These are phyloP conservation scores for Diplocarpon mali DNA, from an alignment of 2,329 filamentous ascomycete species.

Conservation along the genomic window DNA sequence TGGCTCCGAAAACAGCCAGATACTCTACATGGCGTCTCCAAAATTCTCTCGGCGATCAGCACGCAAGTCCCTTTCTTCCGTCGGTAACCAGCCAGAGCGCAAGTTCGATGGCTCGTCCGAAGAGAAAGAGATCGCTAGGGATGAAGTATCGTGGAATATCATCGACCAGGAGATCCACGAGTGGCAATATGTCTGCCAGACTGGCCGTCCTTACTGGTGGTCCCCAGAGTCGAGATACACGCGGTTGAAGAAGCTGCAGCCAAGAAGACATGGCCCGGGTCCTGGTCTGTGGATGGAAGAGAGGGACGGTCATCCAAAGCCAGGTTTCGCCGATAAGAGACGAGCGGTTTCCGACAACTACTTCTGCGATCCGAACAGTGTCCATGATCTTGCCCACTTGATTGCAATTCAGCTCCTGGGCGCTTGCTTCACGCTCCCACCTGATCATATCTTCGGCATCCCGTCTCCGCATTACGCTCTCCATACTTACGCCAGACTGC, in stretches of 20 bases:
- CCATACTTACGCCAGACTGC: conserved; percentile 5
- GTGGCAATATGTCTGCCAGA: conserved; percentile 25
- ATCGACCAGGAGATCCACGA: conserved; percentile 25
- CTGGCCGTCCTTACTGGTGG: conserved; percentile 26
- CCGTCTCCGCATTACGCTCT: conserved; percentile 9
- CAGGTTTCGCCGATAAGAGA: conserved; percentile 7
- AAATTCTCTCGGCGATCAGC: conserved; percentile 4
- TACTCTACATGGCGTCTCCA: conserved; percentile 15
- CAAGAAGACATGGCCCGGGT: conserved; percentile 2
- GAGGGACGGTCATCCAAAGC: conserved; percentile 6
- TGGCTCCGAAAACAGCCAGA: conserved; percentile 18
- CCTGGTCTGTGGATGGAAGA: conserved; percentile 12
- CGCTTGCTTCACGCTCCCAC: conserved; percentile 25
- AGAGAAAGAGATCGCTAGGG: conserved; percentile 1
- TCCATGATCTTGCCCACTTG: conserved; percentile 23
- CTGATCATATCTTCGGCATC: conserved; percentile 12
- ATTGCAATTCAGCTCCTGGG: conserved; percentile 25
- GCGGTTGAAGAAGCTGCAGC: conserved; percentile 10
- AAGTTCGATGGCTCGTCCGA: conserved; percentile 11
- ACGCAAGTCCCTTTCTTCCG: conserved; percentile 19
- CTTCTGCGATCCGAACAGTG: conserved; percentile 10
- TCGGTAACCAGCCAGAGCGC: conserved; percentile 15
- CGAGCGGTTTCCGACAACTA: conserved; percentile 20
- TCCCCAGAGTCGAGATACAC: conserved; percentile 21
- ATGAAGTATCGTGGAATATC: conserved; percentile 20